Base-by-base conservation (phyloP, 208 protist genomes). In the Crithidia brevicula region DNA sequence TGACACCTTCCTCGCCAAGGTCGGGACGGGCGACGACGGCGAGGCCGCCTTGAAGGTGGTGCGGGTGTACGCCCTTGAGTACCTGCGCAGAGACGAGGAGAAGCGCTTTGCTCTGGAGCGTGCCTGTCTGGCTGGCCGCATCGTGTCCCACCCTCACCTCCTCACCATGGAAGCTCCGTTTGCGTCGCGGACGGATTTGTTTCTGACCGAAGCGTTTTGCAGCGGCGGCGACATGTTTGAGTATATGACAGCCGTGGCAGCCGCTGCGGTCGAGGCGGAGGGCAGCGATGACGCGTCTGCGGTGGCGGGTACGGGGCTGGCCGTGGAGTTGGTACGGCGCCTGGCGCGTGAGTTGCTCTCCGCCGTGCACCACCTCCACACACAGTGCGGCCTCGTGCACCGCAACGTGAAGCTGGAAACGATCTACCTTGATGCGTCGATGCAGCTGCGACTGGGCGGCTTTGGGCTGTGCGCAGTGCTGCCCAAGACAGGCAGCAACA, bases 391-490 rank as follows among this genome's bases (percentile, higher is more conserved):
- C 28, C 52, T 93, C 13, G 76, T 68, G 6, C 90, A 96, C 74
- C 88, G 90, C 27, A 86, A 88, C 72, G 81, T 96, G 22, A 91
- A 89, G 53, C 78, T 96, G 2, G 87, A 96, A 57, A 85, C 71
- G 28, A 78, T 96, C 22, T 80, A 86, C 60, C 62, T 91, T 0
- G 82, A 92, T 36, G 66, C 63, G 2, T 63, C 66, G 31, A 79
- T 77, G 62, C 56, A 70, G 27, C 66, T 89, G 4, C 84, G 77
- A n/a, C 67, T 95, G 8, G 73, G 81, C 9, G 68, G 86, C 16
- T 74, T 95, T 34, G 74, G 77, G 4, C 77, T 85, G 33, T 86
- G 76, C 46, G 89, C 89, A 0, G 86, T 79, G 54, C 58, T 89
- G 46, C 72, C 76, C 9, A 38, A 23, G 7, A n/a, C 36, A 16